phyloP scores from a whole-genome alignment of 192 early-diverging fungal genomes.

The Rhizophagus prolifer region DNA sequence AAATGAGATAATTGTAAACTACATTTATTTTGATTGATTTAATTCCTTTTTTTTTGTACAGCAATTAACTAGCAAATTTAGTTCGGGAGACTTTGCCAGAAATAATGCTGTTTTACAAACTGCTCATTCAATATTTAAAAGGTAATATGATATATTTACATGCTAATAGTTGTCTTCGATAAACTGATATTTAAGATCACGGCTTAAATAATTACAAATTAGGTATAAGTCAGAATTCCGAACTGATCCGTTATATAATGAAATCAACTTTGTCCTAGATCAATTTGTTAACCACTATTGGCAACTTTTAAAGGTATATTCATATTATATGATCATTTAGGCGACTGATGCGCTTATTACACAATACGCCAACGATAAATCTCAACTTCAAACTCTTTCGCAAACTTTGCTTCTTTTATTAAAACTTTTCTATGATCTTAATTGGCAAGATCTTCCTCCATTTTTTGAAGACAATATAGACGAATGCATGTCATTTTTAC shows the following conservation, averaged over 20 bases:
- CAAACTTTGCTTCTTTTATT: slow-evolving; percentile 75
- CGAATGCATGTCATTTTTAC: slow-evolving; percentile 78
- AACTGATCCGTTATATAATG: slow-evolving; percentile 75
- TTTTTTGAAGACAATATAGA: slow-evolving; percentile 93
- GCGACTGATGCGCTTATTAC: slow-evolving; percentile 79
- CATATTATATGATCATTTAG: slow-evolving; percentile 32
- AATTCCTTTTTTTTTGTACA: slow-evolving; percentile 31
- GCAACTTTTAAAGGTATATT: slow-evolving; percentile 73
- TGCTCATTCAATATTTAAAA: slow-evolving; percentile 93
- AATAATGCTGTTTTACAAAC: slow-evolving; percentile 94
- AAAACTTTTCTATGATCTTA: slow-evolving; percentile 93
- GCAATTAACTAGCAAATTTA: slow-evolving; percentile 77
- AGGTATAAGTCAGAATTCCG: slow-evolving; percentile 86
- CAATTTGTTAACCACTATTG: slow-evolving; percentile 83
- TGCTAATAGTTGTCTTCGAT: background rate
- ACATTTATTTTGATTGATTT: slow-evolving; percentile 1
- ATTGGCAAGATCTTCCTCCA: slow-evolving; percentile 94
- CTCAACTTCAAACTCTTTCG: slow-evolving; percentile 68
- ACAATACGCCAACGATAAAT: slow-evolving; percentile 58
- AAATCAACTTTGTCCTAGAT: slow-evolving; percentile 91
- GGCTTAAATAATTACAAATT: background rate
- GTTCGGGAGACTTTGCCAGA: slow-evolving; percentile 69
- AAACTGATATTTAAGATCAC: background rate
- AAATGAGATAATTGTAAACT: background rate
- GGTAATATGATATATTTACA: slow-evolving; percentile 39